A percentile compares a stretch with the other conserved stretches of the same genome.
Conservation (phyloP, 2,329 filamentous ascomycete species). For the Ophiocordyceps camponoti-floridani region DNA sequence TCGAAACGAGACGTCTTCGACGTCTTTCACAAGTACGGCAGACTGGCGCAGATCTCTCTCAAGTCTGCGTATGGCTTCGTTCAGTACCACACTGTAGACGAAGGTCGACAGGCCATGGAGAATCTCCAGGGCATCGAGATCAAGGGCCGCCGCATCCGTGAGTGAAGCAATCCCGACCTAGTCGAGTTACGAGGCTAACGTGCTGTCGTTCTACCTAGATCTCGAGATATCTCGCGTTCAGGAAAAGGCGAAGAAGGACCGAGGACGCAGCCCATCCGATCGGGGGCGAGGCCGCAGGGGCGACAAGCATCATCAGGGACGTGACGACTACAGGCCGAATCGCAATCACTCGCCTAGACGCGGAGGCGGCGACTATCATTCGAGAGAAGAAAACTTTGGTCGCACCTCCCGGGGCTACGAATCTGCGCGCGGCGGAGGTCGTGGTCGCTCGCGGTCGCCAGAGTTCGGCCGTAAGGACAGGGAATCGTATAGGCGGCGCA, state of each 20-base stretch:
- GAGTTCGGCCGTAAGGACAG: slow-evolving; percentile 22
- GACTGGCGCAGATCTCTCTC: slow-evolving; percentile 83
- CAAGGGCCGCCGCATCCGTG: slow-evolving; percentile 84
- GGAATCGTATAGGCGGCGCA: slow-evolving; percentile 46
- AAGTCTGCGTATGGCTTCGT: slow-evolving; percentile 97
- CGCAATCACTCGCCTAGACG: slow-evolving; percentile 39
- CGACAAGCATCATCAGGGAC: slow-evolving; percentile 27
- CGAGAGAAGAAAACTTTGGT: slow-evolving; percentile 42
- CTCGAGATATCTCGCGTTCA: slow-evolving; percentile 82
- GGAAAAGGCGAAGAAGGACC: slow-evolving; percentile 50
- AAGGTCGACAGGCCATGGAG: slow-evolving; percentile 59
- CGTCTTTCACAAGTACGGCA: slow-evolving; percentile 70
- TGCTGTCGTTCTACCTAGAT: slow-evolving; percentile 25
- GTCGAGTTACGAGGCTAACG: slow-evolving; percentile 13
- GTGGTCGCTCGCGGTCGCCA: slow-evolving; percentile 55
- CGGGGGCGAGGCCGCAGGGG: slow-evolving; percentile 24
- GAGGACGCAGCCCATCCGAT: slow-evolving; percentile 36
- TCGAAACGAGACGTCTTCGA: slow-evolving; percentile 90
- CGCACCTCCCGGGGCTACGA: slow-evolving; percentile 27
- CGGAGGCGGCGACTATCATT: slow-evolving; percentile 22
- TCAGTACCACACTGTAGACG: slow-evolving; percentile 64
- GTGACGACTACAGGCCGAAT: slow-evolving; percentile 48
- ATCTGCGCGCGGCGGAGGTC: slow-evolving; percentile 20
- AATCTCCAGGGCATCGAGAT: slow-evolving; percentile 66
- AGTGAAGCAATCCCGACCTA: slow-evolving; percentile 18